phyloP scores from a whole-genome alignment of 2,329 filamentous ascomycete species.

The Epichloe uncinata region DNA sequence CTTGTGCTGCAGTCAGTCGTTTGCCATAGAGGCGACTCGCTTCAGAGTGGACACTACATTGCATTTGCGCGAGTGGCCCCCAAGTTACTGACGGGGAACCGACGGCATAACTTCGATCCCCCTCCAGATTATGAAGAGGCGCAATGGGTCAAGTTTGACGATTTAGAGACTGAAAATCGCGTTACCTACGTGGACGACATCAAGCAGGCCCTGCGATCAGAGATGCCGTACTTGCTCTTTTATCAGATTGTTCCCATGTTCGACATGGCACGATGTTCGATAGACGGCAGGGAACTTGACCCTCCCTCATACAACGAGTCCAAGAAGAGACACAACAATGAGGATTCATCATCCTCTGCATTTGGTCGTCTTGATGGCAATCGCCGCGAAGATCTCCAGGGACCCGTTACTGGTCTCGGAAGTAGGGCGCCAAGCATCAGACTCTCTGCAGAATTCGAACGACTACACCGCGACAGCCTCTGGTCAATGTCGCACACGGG shows the following conservation, averaged over 20 bases:
- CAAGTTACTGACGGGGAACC: conserved; percentile 45
- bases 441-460: conserved; percentile 42
- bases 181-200: conserved; percentile 67
- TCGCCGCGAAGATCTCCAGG: conserved; percentile 14
- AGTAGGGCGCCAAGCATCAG: conserved; percentile 36
- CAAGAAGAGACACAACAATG: conserved; percentile 23
- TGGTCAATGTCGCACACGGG: conserved; percentile 24
- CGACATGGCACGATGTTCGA: conserved; percentile 42
- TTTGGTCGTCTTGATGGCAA: not conserved
- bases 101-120: conserved; percentile 39
- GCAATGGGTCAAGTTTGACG: conserved; percentile 87
- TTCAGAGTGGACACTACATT: conserved; percentile 86
- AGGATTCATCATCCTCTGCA: conserved; percentile 7
- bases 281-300: conserved; percentile 31
- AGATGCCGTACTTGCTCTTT: conserved; percentile 89
- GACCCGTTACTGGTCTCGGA: conserved; percentile 11
- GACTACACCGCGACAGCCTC: conserved; percentile 33
- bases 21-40: conserved; percentile 75
- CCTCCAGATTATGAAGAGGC: conserved; percentile 56
- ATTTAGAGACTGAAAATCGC: conserved; percentile 54
- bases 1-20: conserved; percentile 82
- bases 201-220: conserved; percentile 61
- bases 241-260: conserved; percentile 88
- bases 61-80: conserved; percentile 67
- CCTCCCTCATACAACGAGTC: conserved; percentile 48